Evolutionary conservation across 2,329 filamentous ascomycete genomes (phyloP), one percentile per base, ranked within the genome.

Genomic region (Hortaea werneckii): DNA sequence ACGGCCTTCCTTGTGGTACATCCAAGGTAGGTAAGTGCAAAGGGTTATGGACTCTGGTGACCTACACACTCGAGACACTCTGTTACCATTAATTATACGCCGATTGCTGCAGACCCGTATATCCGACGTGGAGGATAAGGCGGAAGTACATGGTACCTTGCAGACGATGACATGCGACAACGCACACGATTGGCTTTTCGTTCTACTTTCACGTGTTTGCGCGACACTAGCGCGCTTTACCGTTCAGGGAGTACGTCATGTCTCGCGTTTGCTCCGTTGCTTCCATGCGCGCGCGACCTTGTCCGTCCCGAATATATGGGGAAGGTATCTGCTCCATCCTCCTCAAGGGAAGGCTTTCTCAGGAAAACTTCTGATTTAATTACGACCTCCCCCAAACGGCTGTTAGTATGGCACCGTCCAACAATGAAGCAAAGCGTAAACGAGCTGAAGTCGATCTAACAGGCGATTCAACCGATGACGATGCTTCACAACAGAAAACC

Each of bases 391-490:
- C 37, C 44, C 5, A 35, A 13, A 38, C 9, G 41, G 30, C 27
- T 47, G 28, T 32, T 13, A 10, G 29, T 41, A 30, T 28, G 41
- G 7, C 28, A 42, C 42, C 30, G 20, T 32, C 20, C 20, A 20
- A 20, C 20, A 20, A 20, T 20, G 20, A 20, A 20, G 20, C 41
- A 10, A 49, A 49, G 37, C 47, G 47, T 29, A 49, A 49, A 38
- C 35, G 30, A 9, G 37, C 29, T n/a, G 27, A 5, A 8, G 28
- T 49, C 11, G 47, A 49, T 28, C 37, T 46, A 37, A 46, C 47
- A 8, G 35, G 13, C 12, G 37, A 43, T 30, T 43, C 40, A 6
- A 40, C 12, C 10, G 43, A 43, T 13, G 40, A 43, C 26, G 43
- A 49, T 7, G 46, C 20, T 6, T 39, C 46, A 28, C 29, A 26